Evolutionary conservation across 306 rosid species (phyloP).

Genomic region (Heteromeles arbutifolia): DNA sequence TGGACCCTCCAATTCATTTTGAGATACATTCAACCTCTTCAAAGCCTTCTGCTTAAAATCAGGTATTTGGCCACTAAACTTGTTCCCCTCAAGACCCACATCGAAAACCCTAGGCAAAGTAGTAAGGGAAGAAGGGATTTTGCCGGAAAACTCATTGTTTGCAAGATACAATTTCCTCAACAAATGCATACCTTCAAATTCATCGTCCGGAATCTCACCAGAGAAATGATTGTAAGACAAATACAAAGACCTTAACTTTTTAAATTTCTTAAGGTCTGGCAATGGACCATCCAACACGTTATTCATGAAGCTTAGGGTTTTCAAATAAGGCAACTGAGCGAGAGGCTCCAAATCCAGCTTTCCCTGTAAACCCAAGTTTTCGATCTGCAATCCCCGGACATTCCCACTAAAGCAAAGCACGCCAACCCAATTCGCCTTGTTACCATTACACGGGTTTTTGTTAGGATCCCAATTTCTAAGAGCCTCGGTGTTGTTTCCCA

Average conservation of each 20-base stretch:
- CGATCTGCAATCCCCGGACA: conserved; percentile 65
- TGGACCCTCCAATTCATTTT: conserved; percentile 65
- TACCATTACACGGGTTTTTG: conserved; percentile 42
- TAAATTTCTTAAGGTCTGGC: conserved; percentile 39
- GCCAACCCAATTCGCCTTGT: conserved; percentile 53
- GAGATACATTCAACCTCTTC: conserved; percentile 41
- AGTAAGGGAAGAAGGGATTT: conserved; percentile 66
- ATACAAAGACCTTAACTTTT: conserved; percentile 40
- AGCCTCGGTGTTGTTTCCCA: conserved; percentile 11
- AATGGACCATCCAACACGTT: conserved; percentile 64
- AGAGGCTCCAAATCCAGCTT: conserved; percentile 37
- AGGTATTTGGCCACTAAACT: conserved; percentile 69
- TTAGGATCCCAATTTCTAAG: conserved; percentile 53
- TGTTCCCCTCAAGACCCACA: conserved; percentile 61
- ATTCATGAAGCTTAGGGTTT: conserved; percentile 65
- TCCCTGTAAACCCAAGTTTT: conserved; percentile 61
- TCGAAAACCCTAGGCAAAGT: conserved; percentile 40
- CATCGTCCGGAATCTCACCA: conserved; percentile 60
- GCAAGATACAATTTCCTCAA: conserved; percentile 48
- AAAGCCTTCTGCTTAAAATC: conserved; percentile 26
- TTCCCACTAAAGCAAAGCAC: conserved; percentile 39
- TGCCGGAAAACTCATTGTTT: conserved; percentile 53
- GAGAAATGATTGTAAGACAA: conserved; percentile 66
- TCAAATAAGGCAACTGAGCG: conserved; percentile 24
- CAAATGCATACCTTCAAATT: conserved; percentile 39